Evolutionary conservation across 495 filamentous ascomycete species (phyloP).

Genomic region (Terfezia claveryi): DNA sequence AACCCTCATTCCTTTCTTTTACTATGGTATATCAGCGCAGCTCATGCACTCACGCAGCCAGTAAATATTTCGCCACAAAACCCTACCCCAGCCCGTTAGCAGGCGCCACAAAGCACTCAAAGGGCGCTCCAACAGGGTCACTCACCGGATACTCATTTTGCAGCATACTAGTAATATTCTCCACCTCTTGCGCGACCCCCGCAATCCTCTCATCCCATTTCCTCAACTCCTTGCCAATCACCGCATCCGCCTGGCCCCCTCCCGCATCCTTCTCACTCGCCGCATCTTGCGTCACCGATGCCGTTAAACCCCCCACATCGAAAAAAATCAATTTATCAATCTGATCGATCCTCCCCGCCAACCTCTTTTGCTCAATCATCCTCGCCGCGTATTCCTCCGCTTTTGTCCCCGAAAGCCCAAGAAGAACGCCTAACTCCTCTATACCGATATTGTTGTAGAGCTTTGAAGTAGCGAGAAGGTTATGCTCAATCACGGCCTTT

Average conservation of each 20-base stretch:
- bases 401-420: slow-evolving; percentile 57
- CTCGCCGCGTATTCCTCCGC: slow-evolving; percentile 79
- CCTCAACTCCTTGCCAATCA: slow-evolving; percentile 45
- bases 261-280: not conserved
- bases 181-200: slow-evolving; percentile 65
- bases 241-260: slow-evolving; percentile 31
- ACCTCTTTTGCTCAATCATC: slow-evolving; percentile 85
- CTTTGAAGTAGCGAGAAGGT: slow-evolving; percentile 63
- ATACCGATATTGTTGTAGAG: slow-evolving; percentile 79
- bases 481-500: slow-evolving; percentile 88
- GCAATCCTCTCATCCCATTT: slow-evolving; percentile 81
- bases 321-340: slow-evolving; percentile 79
- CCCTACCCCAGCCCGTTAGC: slow-evolving; percentile 15
- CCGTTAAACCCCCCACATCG: slow-evolving; percentile 3
- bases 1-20: too few species aligned
- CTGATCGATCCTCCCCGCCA: slow-evolving; percentile 81
- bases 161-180: slow-evolving; percentile 56
- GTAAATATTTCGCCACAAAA: slow-evolving; percentile 29
- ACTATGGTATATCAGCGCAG: too few species aligned
- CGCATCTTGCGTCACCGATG: slow-evolving; percentile 30
- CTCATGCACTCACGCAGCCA: slow-evolving; percentile 3
- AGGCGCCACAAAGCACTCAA: too few species aligned
- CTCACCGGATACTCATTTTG: slow-evolving; percentile 46
- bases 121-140: not conserved
- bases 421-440: slow-evolving; percentile 48